These are phyloP conservation scores for Viola odorata DNA, from an alignment of 345 rosid genomes.

Conservation along the genomic window DNA sequence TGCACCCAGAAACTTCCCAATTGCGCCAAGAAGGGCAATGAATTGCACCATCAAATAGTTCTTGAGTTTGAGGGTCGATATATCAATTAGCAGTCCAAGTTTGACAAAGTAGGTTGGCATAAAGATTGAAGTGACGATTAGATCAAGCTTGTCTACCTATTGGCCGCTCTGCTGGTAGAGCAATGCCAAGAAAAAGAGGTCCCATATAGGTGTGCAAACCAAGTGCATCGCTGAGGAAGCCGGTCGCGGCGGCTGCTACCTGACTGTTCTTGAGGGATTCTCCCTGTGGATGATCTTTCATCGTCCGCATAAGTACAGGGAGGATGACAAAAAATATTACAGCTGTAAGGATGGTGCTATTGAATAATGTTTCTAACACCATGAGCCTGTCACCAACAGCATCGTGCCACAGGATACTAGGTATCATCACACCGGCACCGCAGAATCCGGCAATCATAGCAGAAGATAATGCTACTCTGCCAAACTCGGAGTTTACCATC, in stretches of 20 bases:
- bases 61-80: neutral
- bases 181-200: neutral
- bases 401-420: too few species aligned
- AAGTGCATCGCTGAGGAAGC: neutral
- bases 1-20: too few species aligned
- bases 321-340: too few species aligned
- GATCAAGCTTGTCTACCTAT: slow-evolving; percentile 16
- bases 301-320: too few species aligned
- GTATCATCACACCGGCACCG: too few species aligned
- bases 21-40: neutral
- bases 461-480: neutral
- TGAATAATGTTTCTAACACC: too few species aligned
- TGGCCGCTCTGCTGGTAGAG: slow-evolving; percentile 1
- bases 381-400: too few species aligned
- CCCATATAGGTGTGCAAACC: neutral
- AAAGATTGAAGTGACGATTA: slow-evolving; percentile 3
- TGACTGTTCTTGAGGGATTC: too few species aligned
- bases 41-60: slow-evolving; percentile 7
- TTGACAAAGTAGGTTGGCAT: slow-evolving; percentile 15
- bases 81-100: slow-evolving; percentile 2
- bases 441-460: too few species aligned
- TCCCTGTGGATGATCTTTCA: too few species aligned
- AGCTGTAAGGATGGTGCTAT: too few species aligned
- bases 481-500: slow-evolving; percentile 14
- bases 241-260: too few species aligned